Percentiles rank a stretch among this genome's conserved stretches.
Evolutionary conservation across 2,329 filamentous ascomycete genomes (phyloP).

Genomic region (Aureobasidium leucospermi): DNA sequence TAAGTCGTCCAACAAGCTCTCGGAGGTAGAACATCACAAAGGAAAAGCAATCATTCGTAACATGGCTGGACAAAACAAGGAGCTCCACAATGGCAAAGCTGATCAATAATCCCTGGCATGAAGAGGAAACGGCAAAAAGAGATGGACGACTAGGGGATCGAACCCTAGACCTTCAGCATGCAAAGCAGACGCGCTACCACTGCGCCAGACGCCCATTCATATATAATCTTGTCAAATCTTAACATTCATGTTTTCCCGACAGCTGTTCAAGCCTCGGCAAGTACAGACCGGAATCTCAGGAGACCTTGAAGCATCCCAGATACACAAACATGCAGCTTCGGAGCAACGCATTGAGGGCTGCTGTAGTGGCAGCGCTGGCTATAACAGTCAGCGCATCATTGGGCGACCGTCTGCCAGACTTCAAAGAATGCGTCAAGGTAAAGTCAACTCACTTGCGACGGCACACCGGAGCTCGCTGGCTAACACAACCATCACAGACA

Average conservation of each 20-base stretch:
- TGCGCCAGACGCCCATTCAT: background rate
- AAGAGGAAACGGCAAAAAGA: too few relatives aligned
- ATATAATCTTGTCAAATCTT: too few relatives aligned
- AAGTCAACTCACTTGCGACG: constrained; percentile 20
- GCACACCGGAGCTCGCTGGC: background rate
- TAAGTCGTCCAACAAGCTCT: too few relatives aligned
- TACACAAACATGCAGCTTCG: constrained; percentile 10
- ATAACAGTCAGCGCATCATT: constrained; percentile 55
- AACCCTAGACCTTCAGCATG: too few relatives aligned
- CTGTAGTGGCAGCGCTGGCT: constrained; percentile 9
- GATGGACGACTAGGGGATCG: too few relatives aligned
- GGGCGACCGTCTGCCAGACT: constrained; percentile 82
- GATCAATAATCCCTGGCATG: too few relatives aligned
- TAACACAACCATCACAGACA: constrained; percentile 46
- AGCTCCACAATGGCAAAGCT: too few relatives aligned
- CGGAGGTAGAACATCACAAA: too few relatives aligned
- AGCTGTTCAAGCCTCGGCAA: background rate
- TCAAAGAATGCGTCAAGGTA: constrained; percentile 79
- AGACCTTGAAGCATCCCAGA: background rate
- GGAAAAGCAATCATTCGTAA: too few relatives aligned
- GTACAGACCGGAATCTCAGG: constrained; percentile 3
- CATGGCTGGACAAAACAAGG: too few relatives aligned
- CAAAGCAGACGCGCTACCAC: too few relatives aligned
- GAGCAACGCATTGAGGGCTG: background rate
- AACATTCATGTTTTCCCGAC: background rate